These are phyloP conservation scores for Calonectria multiphialidica DNA, from an alignment of 2,329 filamentous ascomycete species.

Conservation along the genomic window DNA sequence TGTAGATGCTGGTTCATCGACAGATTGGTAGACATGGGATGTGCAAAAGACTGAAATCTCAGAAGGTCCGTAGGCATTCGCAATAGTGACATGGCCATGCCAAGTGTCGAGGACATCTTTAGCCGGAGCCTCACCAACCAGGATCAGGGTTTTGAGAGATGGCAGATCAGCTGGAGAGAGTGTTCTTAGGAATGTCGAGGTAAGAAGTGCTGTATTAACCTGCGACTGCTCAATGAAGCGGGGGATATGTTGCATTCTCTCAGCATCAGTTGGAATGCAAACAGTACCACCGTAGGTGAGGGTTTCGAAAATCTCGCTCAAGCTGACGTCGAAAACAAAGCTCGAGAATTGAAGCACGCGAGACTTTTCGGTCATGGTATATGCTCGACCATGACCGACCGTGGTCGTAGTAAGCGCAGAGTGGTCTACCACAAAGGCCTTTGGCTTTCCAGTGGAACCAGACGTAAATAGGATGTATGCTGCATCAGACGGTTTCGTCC, in stretches of 20 bases:
- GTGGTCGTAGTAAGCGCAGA: background rate
- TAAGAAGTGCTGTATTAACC: background rate
- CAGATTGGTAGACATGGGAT: constrained; percentile 6
- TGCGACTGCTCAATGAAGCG: background rate
- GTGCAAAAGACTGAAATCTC: constrained; percentile 23
- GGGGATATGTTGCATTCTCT: constrained; percentile 36
- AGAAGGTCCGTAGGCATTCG: constrained; percentile 27
- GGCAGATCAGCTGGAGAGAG: background rate
- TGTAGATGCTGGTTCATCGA: background rate
- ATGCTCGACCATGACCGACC: background rate
- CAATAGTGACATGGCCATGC: constrained; percentile 16
- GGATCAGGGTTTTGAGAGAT: constrained; percentile 6
- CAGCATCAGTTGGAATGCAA: constrained; percentile 52
- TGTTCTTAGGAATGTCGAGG: constrained; percentile 4
- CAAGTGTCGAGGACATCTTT: constrained; percentile 21
- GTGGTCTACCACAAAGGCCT: constrained; percentile 58
- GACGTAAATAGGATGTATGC: constrained; percentile 65
- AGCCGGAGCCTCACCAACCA: constrained; percentile 27
- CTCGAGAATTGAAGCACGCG: constrained; percentile 39
- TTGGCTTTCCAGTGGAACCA: constrained; percentile 66
- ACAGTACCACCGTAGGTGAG: constrained; percentile 53
- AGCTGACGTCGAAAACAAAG: constrained; percentile 54
- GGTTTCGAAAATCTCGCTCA: constrained; percentile 54
- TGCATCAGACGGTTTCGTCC: background rate
- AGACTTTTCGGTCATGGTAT: constrained; percentile 1